A percentile compares a stretch with the other conserved stretches of the same genome.
phyloP scores from a whole-genome alignment of 2,329 filamentous ascomycete species.

The Arthroderma sp. region DNA sequence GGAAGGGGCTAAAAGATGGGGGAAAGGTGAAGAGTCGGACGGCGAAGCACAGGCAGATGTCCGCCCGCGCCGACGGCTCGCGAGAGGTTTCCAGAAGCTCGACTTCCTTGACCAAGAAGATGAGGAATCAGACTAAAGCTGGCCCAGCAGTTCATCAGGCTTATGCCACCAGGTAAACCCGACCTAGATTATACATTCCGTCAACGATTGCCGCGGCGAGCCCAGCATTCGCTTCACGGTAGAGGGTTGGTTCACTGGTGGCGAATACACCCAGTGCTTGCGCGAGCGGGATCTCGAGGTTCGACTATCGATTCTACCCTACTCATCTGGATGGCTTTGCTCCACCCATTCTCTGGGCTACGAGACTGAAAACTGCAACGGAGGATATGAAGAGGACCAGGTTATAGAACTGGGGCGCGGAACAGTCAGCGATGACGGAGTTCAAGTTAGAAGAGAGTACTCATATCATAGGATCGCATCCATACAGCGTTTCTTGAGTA shows the following conservation, averaged over 20 bases:
- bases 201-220: no score
- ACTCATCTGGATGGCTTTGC: slow-evolving; percentile 17
- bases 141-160: background rate
- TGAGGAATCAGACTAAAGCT: slow-evolving; percentile 42
- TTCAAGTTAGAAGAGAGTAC: background rate
- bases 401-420: slow-evolving; percentile 73
- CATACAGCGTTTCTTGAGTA: slow-evolving; percentile 85
- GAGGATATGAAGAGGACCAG: slow-evolving; percentile 93
- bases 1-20: slow-evolving; percentile 71
- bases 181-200: no score
- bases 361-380: slow-evolving; percentile 82
- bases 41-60: slow-evolving; percentile 23
- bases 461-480: background rate
- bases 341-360: slow-evolving; percentile 68
- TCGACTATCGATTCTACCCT: no score
- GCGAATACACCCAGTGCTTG: no score
- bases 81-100: slow-evolving; percentile 32
- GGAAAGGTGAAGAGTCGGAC: slow-evolving; percentile 36
- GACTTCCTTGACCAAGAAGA: slow-evolving; percentile 56
- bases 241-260: no score
- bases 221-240: no score
- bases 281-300: no score
- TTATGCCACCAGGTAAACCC: no score
- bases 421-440: background rate
- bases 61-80: slow-evolving; percentile 27